These are phyloP conservation scores for Psilocybe tampanensis DNA, from an alignment of 768 basidiomycete species.

Conservation along the genomic window DNA sequence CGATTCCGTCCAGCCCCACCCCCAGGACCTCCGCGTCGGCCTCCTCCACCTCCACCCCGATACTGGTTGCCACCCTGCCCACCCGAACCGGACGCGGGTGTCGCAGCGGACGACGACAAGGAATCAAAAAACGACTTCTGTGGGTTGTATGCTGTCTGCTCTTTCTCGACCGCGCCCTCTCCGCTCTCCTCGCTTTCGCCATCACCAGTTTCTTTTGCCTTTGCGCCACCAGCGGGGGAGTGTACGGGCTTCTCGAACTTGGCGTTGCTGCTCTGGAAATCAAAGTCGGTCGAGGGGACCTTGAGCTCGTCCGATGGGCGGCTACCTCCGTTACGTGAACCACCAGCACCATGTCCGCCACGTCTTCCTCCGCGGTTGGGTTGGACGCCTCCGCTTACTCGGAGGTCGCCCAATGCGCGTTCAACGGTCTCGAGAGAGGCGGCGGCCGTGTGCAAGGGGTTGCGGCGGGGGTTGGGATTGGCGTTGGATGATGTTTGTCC, in stretches of 20 bases:
- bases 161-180: slow-evolving; percentile 27
- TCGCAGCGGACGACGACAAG: slow-evolving; percentile 42
- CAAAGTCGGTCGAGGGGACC: slow-evolving; percentile 80
- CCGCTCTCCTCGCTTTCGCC: slow-evolving; percentile 25
- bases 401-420: slow-evolving; percentile 54
- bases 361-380: slow-evolving; percentile 30
- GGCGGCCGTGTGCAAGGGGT: slow-evolving; percentile 69
- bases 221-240: slow-evolving; percentile 22
- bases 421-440: slow-evolving; percentile 73
- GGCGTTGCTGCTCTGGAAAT: slow-evolving; percentile 77
- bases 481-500: not conserved
- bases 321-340: slow-evolving; percentile 23
- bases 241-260: slow-evolving; percentile 74
- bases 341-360: slow-evolving; percentile 22
- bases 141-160: slow-evolving; percentile 69
- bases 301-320: slow-evolving; percentile 43
- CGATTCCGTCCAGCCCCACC: slow-evolving; percentile 64
- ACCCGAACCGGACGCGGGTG: slow-evolving; percentile 36
- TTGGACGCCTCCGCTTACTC: slow-evolving; percentile 33
- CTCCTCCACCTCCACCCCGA: slow-evolving; percentile 38
- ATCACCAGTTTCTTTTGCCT: slow-evolving; percentile 30
- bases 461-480: slow-evolving; percentile 27
- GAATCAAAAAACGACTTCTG: slow-evolving; percentile 84
- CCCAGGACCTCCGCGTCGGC: slow-evolving; percentile 44
- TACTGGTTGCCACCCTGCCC: slow-evolving; percentile 16